Evolutionary conservation across 148 eudicot species (phyloP).

Genomic region (Rhododendron simsii): DNA sequence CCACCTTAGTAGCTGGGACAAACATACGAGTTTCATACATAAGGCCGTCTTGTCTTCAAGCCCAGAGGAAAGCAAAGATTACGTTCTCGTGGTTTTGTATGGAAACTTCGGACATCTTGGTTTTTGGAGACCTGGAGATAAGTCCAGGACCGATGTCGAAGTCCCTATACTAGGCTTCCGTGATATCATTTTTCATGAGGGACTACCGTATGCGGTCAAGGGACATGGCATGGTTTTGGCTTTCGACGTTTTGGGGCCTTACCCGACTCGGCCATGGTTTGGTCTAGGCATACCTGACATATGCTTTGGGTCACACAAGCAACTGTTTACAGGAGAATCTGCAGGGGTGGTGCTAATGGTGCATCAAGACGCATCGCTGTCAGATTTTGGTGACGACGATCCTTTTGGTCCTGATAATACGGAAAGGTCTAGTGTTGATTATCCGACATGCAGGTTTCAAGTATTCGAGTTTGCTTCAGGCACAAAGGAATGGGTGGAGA

Average conservation of each 20-base stretch:
- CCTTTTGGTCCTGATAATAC: background rate
- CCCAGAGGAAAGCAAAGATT: background rate
- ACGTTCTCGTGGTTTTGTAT: background rate
- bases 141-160: background rate
- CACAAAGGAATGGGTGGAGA: background rate
- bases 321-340: background rate
- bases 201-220: background rate
- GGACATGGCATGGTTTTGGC: background rate
- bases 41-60: slow-evolving; percentile 7
- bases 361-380: too few relatives aligned
- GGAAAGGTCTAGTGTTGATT: background rate
- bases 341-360: background rate
- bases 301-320: background rate
- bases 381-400: background rate
- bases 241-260: background rate
- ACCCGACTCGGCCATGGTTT: background rate
- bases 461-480: background rate
- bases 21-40: background rate
- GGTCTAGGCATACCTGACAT: background rate
- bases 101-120: background rate
- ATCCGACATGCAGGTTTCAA: background rate
- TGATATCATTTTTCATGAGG: background rate
- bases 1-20: accelerated
- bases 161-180: accelerated
- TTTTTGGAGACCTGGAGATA: background rate